Evolutionary conservation across 2,329 filamentous ascomycete species (phyloP), one percentile per base, ranked within the genome.

Genomic region (Sarocladium kiliense): DNA sequence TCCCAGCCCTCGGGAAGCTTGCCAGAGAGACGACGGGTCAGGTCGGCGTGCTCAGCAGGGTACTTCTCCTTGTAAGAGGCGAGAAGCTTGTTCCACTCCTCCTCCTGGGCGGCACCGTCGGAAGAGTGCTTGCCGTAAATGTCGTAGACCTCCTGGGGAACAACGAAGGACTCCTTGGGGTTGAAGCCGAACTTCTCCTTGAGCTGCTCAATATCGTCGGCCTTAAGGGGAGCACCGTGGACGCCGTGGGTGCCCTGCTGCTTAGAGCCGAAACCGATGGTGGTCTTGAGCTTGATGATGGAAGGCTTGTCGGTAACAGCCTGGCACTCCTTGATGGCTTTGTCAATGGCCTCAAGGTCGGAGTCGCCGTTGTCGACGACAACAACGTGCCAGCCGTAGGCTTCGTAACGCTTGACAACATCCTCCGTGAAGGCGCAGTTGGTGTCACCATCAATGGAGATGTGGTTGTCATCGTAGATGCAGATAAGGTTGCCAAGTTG

Each of bases 391-490:
- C 94, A 99, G 78, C 92, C 94, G 75, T 97, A 99, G 59, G 94
- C 74, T 80, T 97, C 91, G 74, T 97, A 97, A 69, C 93, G 87
- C 84, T 95, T 94, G 67, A 81, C 74, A 59, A 97, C 93, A 66
- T 99, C 92, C 80, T 99, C 94, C 58, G 94, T 99, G 81, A 99
- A 97, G 63, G 94, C 88, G 69, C 84, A 86, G 78, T 94, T 94
- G 77, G 89, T 97, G 81, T 96, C 88, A 75, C 94, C 94, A 70
- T 99, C 94, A 70, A 86, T 86, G 66, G 82, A 96, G 71, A 99
- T 97, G 75, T 96, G 89, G 85, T 99, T 99, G 82, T 99, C 94
- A 71, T 99, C 94, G 76, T 93, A 99, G 76, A 99, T 83, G 75
- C 84, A 86, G 76, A 97, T 97, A 69, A 99, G 81, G 83, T 97